phyloP scores from a whole-genome alignment of 768 basidiomycete species.

The Gymnopilus junonius region DNA sequence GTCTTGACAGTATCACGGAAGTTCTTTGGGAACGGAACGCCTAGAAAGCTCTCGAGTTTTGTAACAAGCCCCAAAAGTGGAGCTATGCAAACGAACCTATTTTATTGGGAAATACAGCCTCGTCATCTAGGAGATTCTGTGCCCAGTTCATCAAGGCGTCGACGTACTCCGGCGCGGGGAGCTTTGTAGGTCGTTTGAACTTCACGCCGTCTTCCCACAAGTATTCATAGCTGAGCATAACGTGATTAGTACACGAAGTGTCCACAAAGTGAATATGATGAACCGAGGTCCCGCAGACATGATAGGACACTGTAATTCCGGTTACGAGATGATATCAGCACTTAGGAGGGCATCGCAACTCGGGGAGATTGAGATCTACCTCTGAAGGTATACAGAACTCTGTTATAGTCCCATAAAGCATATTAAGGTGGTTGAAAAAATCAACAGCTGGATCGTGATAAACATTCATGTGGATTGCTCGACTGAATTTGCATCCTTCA shows the following conservation, averaged over 20 bases:
- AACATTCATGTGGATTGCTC: neutral
- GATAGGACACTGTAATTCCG: slow-evolving; percentile 91
- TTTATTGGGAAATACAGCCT: slow-evolving; percentile 90
- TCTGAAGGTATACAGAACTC: slow-evolving; percentile 97
- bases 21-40: slow-evolving; percentile 87
- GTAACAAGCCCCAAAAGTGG: neutral
- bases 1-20: slow-evolving; percentile 92
- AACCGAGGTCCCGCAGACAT: slow-evolving; percentile 96
- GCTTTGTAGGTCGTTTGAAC: slow-evolving; percentile 89
- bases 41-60: slow-evolving; percentile 45
- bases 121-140: slow-evolving; percentile 91
- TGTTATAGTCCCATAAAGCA: slow-evolving; percentile 97
- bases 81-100: slow-evolving; percentile 61
- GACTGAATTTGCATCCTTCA: neutral
- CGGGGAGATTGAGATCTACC: slow-evolving; percentile 45
- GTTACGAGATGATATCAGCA: slow-evolving; percentile 2
- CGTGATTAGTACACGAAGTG: neutral
- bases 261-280: slow-evolving; percentile 25
- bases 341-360: neutral
- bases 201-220: slow-evolving; percentile 91
- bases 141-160: slow-evolving; percentile 99
- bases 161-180: slow-evolving; percentile 95
- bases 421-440: slow-evolving; percentile 99
- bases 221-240: slow-evolving; percentile 78
- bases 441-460: slow-evolving; percentile 79